Evolutionary conservation across 768 basidiomycete genomes (phyloP).

Genomic region (Rhizopogon roseolus): DNA sequence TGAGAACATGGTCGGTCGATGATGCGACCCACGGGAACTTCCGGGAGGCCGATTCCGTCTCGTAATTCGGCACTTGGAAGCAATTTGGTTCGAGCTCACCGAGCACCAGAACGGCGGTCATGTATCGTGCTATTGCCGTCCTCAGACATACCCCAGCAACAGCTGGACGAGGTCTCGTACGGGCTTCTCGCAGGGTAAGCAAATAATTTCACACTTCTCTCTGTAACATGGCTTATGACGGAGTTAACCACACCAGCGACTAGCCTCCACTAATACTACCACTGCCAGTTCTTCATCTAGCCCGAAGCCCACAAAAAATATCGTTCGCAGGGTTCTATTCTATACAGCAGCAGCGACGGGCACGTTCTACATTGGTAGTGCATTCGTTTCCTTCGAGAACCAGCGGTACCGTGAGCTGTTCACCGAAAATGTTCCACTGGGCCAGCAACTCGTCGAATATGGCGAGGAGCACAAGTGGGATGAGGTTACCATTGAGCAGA

Average conservation of each 20-base stretch:
- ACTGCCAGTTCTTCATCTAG: constrained; percentile 15
- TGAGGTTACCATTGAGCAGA: constrained; percentile 57
- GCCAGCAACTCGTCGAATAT: constrained; percentile 71
- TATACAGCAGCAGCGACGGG: constrained; percentile 64
- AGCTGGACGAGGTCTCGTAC: constrained; percentile 42
- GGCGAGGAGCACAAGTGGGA: constrained; percentile 82
- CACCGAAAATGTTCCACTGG: constrained; percentile 74
- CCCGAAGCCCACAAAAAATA: constrained; percentile 48
- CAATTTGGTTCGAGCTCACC: not conserved
- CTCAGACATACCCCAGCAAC: constrained; percentile 45
- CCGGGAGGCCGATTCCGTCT: not conserved
- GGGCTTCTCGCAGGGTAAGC: constrained; percentile 58
- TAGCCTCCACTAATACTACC: constrained; percentile 53
- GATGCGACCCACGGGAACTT: constrained; percentile 1
- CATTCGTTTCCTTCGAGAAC: constrained; percentile 72
- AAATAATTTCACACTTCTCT: not conserved
- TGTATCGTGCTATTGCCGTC: constrained; percentile 54
- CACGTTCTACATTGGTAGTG: constrained; percentile 80
- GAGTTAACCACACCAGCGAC: constrained; percentile 37
- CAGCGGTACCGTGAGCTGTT: constrained; percentile 85
- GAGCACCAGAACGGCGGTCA: constrained; percentile 17
- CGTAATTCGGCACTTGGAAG: not conserved
- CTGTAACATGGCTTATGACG: constrained; percentile 5
- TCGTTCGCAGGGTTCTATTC: constrained; percentile 59
- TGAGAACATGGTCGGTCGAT: no score